Evolutionary conservation across 139 green algal species (phyloP), one percentile per base, ranked within the genome.

Genomic region (Closterium sp.): DNA sequence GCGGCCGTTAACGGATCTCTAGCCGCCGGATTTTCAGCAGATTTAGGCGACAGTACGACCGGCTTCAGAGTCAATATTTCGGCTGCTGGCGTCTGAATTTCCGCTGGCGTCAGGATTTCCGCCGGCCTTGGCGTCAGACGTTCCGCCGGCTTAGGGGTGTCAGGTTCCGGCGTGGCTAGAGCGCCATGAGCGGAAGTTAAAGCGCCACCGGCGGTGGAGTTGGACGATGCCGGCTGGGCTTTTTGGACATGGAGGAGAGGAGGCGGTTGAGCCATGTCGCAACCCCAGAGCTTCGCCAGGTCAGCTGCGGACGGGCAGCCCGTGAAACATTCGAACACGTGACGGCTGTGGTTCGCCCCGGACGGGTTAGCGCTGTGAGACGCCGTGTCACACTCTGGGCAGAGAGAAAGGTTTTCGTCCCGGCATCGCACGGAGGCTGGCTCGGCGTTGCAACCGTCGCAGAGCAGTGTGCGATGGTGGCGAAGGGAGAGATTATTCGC

Each of bases 281-380:
- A 90, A 86, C 87, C 87, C 87, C 87, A 90, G 28, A 90, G 87
- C 33, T n/a, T 35, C 21, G 87, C 32, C 33, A 90, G 87, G 31
- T 90, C 87, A 2, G 87, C 87, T 36, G 87, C 87, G 8, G 87
- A 90, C 31, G 87, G 87, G 87, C 32, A 84, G 33, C 87, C 87
- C 33, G 87, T 90, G 87, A 90, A 90, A 35, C 87, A 36, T 31
- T 90, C 87, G 19, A 90, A 90, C 21, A n/a, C 33, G 87, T 90
- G 33, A 31, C 87, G 87, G 31, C 33, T 87, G 87, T 90, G 87
- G 55, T 90, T 33, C 33, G 21, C n/a, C 19, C 30, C 33, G 23
- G 32, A 28, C 30, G 83, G 83, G 31, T 86, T 86, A 0, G 87
- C 87, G 55, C 21, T 35, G 33, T 90, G 87, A 33, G 34, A 31